These are phyloP conservation scores for Acrodontium crateriforme DNA, from an alignment of 2,329 filamentous ascomycete genomes.

Conservation along the genomic window DNA sequence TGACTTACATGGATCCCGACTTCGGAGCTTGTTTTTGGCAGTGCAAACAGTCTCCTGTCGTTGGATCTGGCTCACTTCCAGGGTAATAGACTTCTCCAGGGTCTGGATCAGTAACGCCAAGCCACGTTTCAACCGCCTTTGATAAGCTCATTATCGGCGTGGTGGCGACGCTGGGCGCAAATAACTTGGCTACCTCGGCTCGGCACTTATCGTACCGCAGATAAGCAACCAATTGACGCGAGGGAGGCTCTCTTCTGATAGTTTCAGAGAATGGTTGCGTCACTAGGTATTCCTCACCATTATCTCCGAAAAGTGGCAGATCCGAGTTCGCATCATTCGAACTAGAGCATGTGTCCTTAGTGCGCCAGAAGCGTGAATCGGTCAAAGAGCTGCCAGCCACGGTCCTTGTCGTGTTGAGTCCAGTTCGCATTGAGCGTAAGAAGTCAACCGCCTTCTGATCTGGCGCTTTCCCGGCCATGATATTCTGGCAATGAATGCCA, in stretches of 20 bases:
- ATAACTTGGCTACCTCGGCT: neutral
- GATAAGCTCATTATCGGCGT: no score
- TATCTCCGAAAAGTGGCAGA: neutral
- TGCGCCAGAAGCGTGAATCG: slow-evolving; percentile 1
- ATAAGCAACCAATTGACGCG: neutral
- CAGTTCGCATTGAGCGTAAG: slow-evolving; percentile 1
- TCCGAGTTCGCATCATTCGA: neutral
- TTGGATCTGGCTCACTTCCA: no score
- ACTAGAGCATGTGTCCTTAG: no score
- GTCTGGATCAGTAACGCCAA: no score
- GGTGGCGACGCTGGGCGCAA: no score
- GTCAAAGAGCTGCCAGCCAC: neutral
- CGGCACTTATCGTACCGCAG: neutral
- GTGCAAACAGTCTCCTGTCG: no score
- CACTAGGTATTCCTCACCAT: neutral
- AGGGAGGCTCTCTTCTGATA: neutral
- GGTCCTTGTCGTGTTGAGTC: neutral
- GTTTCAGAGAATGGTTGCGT: neutral
- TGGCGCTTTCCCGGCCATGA: slow-evolving; percentile 1
- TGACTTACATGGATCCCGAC: no score
- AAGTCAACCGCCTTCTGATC: slow-evolving; percentile 1
- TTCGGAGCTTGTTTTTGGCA: no score
- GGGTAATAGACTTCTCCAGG: no score
- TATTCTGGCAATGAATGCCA: slow-evolving; percentile 1
- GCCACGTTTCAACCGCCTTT: no score